Evolutionary conservation across 345 rosid species (phyloP), one percentile per base, ranked within the genome.

Genomic region (Balakata baccata): DNA sequence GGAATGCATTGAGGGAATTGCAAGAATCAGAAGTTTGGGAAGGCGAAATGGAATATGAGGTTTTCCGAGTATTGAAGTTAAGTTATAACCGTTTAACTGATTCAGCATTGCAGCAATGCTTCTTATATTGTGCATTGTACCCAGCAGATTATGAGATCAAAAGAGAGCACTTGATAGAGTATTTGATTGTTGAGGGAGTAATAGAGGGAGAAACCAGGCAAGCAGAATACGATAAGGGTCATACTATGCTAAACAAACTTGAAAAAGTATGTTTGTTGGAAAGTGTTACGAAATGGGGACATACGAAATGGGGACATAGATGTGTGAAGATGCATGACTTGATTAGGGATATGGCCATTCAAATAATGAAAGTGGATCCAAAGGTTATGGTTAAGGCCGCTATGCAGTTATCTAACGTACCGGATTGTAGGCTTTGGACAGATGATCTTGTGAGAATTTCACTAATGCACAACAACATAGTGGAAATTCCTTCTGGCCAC

Each of bases 291-390:
- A 38, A 71, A 9, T 4, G 12, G 34, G 34, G 34, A 29, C 34
- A 29, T 29, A 29, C 23, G 13, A 38, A 71, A 9, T 4, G 12
- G 34, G 34, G 34, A 29, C 34, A 29, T 29, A 29, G 34, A 29
- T 29, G 34, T 2, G 72, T 77, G 14, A 77, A 56, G 76, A 79
- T 79, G 83, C 77, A 83, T 53, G 77, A 71, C 45, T 62, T 83
- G 71, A 52, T 76, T 7, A 71, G 79, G 56, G 79, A 61, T 16
- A 41, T 64, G 83, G 77, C 81, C 9, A 13, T 74, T 53, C 63
- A 43, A 45, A 79, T 75, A 58, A 59, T 38, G 9, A 45, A 51
- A n/a, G 69, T 6, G 17, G 68, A n/a, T 46, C 57, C 64, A 11
- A 29, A 37, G 9, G 45, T 45, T 22, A 71, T 83, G 73, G 75